Evolutionary conservation across 1,139 yeast species (phyloP).

Genomic region (Suhomyces wounanorum): DNA sequence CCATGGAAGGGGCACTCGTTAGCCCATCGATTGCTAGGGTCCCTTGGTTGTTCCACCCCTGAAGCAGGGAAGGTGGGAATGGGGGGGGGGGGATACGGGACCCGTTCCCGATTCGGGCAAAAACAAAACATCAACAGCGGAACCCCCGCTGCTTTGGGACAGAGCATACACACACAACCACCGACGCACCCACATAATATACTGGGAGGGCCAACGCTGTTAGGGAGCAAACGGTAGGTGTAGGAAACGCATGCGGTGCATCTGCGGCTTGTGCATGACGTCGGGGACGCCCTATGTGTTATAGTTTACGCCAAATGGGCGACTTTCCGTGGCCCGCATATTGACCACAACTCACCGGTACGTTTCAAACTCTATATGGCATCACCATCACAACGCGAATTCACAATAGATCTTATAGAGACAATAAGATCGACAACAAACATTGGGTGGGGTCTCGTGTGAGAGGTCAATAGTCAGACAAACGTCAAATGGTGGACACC

Average conservation of each 20-base stretch:
- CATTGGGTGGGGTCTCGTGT: background rate
- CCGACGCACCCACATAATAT: background rate
- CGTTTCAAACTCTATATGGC: conserved; percentile 1
- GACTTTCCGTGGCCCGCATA: background rate
- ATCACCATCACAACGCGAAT: background rate
- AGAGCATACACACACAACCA: background rate
- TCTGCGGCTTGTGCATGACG: background rate
- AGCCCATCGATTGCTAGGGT: background rate
- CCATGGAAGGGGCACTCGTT: background rate
- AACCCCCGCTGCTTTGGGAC: background rate
- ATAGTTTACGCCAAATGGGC: background rate
- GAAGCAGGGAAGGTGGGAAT: background rate
- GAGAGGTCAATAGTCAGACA: background rate
- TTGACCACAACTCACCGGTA: background rate
- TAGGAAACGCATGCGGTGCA: background rate
- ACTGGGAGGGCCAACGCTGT: background rate
- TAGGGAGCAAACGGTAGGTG: background rate
- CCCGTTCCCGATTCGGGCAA: background rate
- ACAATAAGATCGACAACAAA: conserved; percentile 6
- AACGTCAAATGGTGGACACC: background rate
- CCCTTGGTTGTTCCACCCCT: background rate
- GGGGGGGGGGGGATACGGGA: background rate
- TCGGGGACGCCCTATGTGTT: background rate
- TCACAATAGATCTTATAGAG: background rate
- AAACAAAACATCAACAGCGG: background rate